These are phyloP conservation scores for Penicillium antarcticum DNA, from an alignment of 495 filamentous ascomycete species.

Conservation along the genomic window DNA sequence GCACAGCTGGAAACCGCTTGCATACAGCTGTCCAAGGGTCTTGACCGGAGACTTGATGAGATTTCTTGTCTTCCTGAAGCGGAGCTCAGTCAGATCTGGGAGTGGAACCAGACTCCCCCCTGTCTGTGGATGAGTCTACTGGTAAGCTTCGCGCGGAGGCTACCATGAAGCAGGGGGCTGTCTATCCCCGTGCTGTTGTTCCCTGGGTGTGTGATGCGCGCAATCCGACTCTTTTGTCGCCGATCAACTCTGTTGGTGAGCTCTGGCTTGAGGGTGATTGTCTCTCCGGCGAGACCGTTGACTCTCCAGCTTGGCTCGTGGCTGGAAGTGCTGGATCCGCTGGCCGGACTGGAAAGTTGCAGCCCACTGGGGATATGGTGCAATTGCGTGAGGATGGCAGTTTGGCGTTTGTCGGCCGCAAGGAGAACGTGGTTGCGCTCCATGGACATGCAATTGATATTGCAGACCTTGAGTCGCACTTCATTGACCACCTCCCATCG, in stretches of 20 bases:
- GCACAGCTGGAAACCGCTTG: slow-evolving; percentile 36
- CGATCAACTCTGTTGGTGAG: slow-evolving; percentile 32
- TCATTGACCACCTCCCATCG: slow-evolving; percentile 25
- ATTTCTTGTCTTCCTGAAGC: slow-evolving; percentile 34
- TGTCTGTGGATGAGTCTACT: slow-evolving; percentile 21
- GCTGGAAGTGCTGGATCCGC: slow-evolving; percentile 23
- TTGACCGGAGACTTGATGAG: slow-evolving; percentile 23
- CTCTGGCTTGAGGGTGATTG: slow-evolving; percentile 29
- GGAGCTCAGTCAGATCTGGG: slow-evolving; percentile 37
- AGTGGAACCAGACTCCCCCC: slow-evolving; percentile 35
- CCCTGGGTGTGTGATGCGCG: slow-evolving; percentile 35
- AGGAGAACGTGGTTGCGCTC: slow-evolving; percentile 25
- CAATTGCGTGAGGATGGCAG: slow-evolving; percentile 26
- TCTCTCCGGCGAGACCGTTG: slow-evolving; percentile 19
- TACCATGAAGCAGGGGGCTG: slow-evolving; percentile 22
- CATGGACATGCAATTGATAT: slow-evolving; percentile 37
- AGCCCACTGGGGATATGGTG: slow-evolving; percentile 34
- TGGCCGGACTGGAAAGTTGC: slow-evolving; percentile 27
- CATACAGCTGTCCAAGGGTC: slow-evolving; percentile 22
- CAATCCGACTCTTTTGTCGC: slow-evolving; percentile 27
- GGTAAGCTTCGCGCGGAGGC: slow-evolving; percentile 24
- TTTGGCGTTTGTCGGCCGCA: slow-evolving; percentile 29
- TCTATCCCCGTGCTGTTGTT: slow-evolving; percentile 26
- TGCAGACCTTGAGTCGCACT: slow-evolving; percentile 28
- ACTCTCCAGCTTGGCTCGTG: slow-evolving; percentile 33